Conservation (phyloP, 805 yeast species). For the Metschnikowia anglica region DNA sequence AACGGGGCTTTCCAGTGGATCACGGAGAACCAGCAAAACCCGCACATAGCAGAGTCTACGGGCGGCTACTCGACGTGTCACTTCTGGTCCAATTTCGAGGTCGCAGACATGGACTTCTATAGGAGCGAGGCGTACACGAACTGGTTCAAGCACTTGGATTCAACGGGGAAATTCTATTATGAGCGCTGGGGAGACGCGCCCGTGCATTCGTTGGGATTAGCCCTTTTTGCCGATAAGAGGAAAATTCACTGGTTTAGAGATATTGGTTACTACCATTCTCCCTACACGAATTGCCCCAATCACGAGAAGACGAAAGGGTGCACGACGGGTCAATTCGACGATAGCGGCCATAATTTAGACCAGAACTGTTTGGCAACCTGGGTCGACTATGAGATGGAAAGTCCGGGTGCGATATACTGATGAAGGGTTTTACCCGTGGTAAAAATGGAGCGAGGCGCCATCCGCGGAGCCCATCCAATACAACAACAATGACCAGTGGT, state of each 20-base stretch:
- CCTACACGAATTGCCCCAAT: conserved; percentile 75
- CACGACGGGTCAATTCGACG: conserved; percentile 52
- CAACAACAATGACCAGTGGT: neutral
- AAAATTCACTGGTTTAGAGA: conserved; percentile 86
- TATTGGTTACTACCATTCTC: conserved; percentile 73
- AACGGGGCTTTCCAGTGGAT: conserved; percentile 55
- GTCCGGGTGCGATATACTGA: conserved; percentile 12
- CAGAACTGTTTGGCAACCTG: conserved; percentile 79
- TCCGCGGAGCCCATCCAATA: too few relatives aligned
- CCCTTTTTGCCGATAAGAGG: conserved; percentile 65
- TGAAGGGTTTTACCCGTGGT: too few relatives aligned
- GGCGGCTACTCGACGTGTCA: conserved; percentile 70
- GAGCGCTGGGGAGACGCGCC: conserved; percentile 97
- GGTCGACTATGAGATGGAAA: conserved; percentile 46
- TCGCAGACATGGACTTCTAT: conserved; percentile 79
- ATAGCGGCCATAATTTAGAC: conserved; percentile 49
- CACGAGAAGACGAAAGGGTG: conserved; percentile 48
- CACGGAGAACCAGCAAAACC: conserved; percentile 51
- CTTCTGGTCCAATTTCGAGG: conserved; percentile 89
- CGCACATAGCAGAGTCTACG: conserved; percentile 40
- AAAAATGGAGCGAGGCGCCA: too few relatives aligned
- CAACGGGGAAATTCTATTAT: conserved; percentile 78
- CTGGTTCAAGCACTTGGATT: conserved; percentile 65
- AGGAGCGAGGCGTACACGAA: conserved; percentile 62
- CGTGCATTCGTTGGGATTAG: conserved; percentile 74